phyloP scores from a whole-genome alignment of 306 rosid genomes.

The Dicorynia guianensis region DNA sequence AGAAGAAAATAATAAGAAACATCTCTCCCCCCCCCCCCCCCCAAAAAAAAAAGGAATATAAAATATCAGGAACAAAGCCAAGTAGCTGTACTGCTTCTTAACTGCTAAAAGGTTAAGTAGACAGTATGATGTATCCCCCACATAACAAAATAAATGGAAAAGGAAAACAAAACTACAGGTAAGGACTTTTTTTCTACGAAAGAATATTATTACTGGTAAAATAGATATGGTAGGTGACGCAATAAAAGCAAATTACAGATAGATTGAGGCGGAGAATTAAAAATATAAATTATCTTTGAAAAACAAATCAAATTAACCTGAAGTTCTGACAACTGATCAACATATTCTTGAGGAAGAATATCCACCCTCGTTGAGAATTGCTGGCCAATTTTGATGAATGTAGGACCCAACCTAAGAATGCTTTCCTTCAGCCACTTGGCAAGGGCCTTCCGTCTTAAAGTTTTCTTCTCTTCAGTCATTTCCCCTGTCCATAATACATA shows the following conservation, averaged over 20 bases:
- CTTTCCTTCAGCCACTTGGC: constrained; percentile 99
- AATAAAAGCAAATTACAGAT: constrained; percentile 29
- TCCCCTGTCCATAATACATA: constrained; percentile 62
- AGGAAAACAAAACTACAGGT: constrained; percentile 6
- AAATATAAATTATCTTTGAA: constrained; percentile 32
- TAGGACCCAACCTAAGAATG: constrained; percentile 95
- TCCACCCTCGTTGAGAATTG: constrained; percentile 99
- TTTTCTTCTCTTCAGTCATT: constrained; percentile 87
- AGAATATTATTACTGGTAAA: constrained; percentile 17
- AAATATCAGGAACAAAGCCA: neutral
- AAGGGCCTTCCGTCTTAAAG: constrained; percentile 73
- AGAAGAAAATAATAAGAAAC: constrained; percentile 8
- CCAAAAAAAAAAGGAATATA: neutral
- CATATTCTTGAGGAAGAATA: constrained; percentile 96
- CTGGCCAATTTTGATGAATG: constrained; percentile 98
- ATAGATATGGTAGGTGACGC: constrained; percentile 7
- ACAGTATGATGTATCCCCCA: neutral
- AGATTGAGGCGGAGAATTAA: constrained; percentile 25
- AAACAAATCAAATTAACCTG: constrained; percentile 64
- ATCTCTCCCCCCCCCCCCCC: too few species aligned
- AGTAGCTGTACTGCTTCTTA: too few species aligned
- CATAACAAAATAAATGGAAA: constrained; percentile 5
- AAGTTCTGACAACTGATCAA: constrained; percentile 96
- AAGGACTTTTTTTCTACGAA: neutral
- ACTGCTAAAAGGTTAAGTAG: too few species aligned